These are phyloP conservation scores for Wickerhamomyces strasburgensis DNA, from an alignment of 805 yeast genomes.

Conservation along the genomic window DNA sequence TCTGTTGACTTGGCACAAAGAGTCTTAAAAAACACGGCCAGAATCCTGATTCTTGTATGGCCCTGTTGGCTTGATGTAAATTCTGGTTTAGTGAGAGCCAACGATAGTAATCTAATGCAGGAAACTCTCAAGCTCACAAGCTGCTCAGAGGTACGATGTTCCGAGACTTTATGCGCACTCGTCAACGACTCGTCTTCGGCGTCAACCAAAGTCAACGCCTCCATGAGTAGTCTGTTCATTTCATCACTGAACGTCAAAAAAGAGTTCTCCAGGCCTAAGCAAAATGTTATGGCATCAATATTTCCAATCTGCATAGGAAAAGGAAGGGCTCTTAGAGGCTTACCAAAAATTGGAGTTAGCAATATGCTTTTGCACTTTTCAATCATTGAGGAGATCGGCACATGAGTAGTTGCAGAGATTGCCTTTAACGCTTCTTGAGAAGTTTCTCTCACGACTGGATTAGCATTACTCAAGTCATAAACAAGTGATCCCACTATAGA, in stretches of 20 bases:
- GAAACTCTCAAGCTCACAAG: slow-evolving; percentile 83
- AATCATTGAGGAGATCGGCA: slow-evolving; percentile 69
- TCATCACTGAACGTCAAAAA: slow-evolving; percentile 88
- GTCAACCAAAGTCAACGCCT: slow-evolving; percentile 90
- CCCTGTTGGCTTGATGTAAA: slow-evolving; percentile 71
- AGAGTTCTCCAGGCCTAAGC: slow-evolving; percentile 73
- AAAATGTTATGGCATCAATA: slow-evolving; percentile 94
- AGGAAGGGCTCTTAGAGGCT: slow-evolving; percentile 93
- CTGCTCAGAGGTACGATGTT: slow-evolving; percentile 84
- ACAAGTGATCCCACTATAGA: slow-evolving; percentile 85
- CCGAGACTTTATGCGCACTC: slow-evolving; percentile 78
- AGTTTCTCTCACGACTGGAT: slow-evolving; percentile 73
- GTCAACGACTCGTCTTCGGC: slow-evolving; percentile 96
- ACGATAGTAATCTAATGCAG: slow-evolving; percentile 75
- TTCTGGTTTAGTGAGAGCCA: slow-evolving; percentile 81
- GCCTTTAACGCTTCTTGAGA: slow-evolving; percentile 66
- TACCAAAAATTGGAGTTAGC: slow-evolving; percentile 91
- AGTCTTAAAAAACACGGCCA: slow-evolving; percentile 93
- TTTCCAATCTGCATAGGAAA: slow-evolving; percentile 99
- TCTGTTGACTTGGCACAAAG: slow-evolving; percentile 78
- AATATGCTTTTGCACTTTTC: slow-evolving; percentile 78
- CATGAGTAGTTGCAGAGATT: slow-evolving; percentile 64
- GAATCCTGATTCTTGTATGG: slow-evolving; percentile 74
- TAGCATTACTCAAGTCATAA: slow-evolving; percentile 88
- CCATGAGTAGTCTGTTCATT: slow-evolving; percentile 74